Evolutionary conservation across 805 yeast genomes (phyloP).

Genomic region (Naumovozyma dairenensis): DNA sequence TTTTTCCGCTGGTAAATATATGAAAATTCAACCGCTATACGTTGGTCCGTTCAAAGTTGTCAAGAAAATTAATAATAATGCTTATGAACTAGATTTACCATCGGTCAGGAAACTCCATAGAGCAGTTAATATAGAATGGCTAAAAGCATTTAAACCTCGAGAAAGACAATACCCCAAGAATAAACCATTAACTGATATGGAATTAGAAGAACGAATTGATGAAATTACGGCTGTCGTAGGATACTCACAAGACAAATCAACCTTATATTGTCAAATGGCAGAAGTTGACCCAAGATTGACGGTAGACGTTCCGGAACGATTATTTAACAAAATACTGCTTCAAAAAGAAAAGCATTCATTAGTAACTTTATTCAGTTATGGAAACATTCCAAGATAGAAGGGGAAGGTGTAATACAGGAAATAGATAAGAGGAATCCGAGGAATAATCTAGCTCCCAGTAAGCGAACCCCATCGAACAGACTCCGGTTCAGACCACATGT

Average conservation of each 20-base stretch:
- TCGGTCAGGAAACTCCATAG: conserved; percentile 2
- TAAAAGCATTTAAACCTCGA: neutral
- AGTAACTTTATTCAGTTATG: too few relatives aligned
- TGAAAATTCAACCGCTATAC: conserved; percentile 3
- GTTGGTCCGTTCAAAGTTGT: conserved; percentile 6
- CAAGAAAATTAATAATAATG: conserved; percentile 2
- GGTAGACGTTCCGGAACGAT: too few relatives aligned
- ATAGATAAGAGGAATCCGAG: too few relatives aligned
- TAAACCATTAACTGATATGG: neutral
- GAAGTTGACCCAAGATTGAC: conserved; percentile 2
- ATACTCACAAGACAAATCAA: neutral
- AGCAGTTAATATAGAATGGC: conserved; percentile 3
- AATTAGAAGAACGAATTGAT: neutral
- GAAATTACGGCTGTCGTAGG: conserved; percentile 2
- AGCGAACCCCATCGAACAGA: too few relatives aligned
- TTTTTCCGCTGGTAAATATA: conserved; percentile 3
- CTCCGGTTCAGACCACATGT: too few relatives aligned
- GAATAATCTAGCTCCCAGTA: too few relatives aligned
- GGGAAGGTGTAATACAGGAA: too few relatives aligned
- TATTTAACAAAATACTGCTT: too few relatives aligned
- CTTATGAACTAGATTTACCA: conserved; percentile 8
- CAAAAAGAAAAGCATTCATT: too few relatives aligned
- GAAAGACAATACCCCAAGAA: neutral
- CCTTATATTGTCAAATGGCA: conserved; percentile 1
- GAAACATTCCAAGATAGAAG: too few relatives aligned